These are phyloP conservation scores for Penicillium sclerotiorum DNA, from an alignment of 2,329 filamentous ascomycete species.

Conservation along the genomic window DNA sequence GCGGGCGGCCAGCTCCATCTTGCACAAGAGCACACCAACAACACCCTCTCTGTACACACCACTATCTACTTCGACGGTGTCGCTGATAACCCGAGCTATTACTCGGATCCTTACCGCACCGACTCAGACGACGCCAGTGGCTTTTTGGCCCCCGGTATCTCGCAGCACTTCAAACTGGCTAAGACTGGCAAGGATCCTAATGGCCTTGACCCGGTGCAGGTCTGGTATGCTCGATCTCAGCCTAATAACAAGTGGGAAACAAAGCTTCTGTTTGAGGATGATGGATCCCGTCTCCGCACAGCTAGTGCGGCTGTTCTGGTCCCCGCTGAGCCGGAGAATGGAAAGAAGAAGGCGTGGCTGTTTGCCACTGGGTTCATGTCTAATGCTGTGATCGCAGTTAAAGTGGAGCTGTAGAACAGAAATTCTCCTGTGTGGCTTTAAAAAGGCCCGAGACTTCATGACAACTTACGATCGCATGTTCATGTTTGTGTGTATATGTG, in stretches of 20 bases:
- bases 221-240: constrained; percentile 49
- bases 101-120: constrained; percentile 55
- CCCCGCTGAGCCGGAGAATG: constrained; percentile 53
- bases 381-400: constrained; percentile 53
- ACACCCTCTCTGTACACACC: constrained; percentile 47
- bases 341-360: constrained; percentile 56
- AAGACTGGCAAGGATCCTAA: constrained; percentile 33
- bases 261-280: constrained; percentile 60
- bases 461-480: too few species aligned
- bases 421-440: too few species aligned
- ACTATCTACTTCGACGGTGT: constrained; percentile 48
- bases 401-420: constrained; percentile 52
- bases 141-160: constrained; percentile 55
- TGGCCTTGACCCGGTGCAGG: constrained; percentile 48
- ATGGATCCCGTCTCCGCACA: constrained; percentile 54
- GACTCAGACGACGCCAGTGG: constrained; percentile 54
- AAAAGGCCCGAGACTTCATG: too few species aligned
- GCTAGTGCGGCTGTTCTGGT: constrained; percentile 58
- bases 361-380: constrained; percentile 61
- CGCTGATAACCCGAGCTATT: constrained; percentile 63
- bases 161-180: constrained; percentile 43
- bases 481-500: neutral
- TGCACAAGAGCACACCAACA: constrained; percentile 26
- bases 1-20: constrained; percentile 53
- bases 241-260: constrained; percentile 43